These are phyloP conservation scores for Wickerhamomyces strasburgensis DNA, from an alignment of 805 yeast species.

Conservation along the genomic window DNA sequence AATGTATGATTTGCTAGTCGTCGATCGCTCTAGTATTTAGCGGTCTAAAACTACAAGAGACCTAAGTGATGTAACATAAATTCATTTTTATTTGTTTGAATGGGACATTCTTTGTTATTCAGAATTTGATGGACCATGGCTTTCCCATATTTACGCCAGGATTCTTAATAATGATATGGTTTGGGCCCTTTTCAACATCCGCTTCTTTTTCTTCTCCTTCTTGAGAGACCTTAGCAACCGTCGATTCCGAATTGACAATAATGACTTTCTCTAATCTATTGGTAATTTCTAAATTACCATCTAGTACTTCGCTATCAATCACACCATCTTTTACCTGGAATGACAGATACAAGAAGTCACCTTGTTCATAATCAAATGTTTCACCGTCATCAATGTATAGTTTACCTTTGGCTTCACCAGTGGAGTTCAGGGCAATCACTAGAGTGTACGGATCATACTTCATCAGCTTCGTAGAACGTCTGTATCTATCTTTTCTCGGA, in stretches of 20 bases:
- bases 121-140: slow-evolving; percentile 43
- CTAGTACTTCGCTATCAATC: slow-evolving; percentile 27
- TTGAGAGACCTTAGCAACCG: slow-evolving; percentile 30
- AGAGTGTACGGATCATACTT: slow-evolving; percentile 75
- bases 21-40: too few species aligned
- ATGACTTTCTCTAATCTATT: slow-evolving; percentile 51
- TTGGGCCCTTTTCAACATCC: slow-evolving; percentile 18
- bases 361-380: slow-evolving; percentile 49
- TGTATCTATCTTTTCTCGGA: slow-evolving; percentile 61
- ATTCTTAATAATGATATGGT: slow-evolving; percentile 36
- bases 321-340: slow-evolving; percentile 35
- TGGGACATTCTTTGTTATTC: too few species aligned
- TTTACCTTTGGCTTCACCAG: slow-evolving; percentile 49
- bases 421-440: slow-evolving; percentile 48
- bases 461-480: slow-evolving; percentile 79
- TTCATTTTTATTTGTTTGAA: too few species aligned
- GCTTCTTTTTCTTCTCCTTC: slow-evolving; percentile 35
- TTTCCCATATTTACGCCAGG: slow-evolving; percentile 43
- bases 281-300: slow-evolving; percentile 24
- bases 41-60: too few species aligned
- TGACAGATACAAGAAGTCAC: slow-evolving; percentile 42
- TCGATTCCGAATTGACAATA: slow-evolving; percentile 35
- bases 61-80: too few species aligned
- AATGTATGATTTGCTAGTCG: neutral
- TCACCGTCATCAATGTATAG: slow-evolving; percentile 86